These are phyloP conservation scores for Auriscalpium microsporum DNA, from an alignment of 768 basidiomycete genomes.

Conservation along the genomic window DNA sequence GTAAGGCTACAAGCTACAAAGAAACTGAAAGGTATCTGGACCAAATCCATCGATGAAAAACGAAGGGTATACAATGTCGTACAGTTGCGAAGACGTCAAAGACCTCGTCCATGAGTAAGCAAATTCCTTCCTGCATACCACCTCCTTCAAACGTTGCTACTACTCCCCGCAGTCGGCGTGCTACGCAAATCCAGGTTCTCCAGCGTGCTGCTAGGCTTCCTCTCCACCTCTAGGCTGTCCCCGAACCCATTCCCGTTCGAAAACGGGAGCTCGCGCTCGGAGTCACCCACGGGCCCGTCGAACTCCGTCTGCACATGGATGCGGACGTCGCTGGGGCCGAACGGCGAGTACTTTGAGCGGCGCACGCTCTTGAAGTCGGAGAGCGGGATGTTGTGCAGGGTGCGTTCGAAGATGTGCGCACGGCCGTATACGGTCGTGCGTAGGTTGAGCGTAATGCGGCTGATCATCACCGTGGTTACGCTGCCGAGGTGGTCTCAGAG, in stretches of 20 bases:
- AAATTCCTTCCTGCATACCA: no score
- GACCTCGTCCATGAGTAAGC: no score
- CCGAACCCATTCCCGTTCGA: neutral
- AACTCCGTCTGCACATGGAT: conserved; percentile 5
- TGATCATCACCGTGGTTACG: conserved; percentile 11
- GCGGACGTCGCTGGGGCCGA: neutral
- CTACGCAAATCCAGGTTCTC: no score
- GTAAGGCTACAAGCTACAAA: no score
- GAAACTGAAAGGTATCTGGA: no score
- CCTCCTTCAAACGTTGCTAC: no score
- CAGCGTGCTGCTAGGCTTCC: no score
- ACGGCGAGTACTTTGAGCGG: neutral
- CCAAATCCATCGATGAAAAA: no score
- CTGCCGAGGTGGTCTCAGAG: neutral
- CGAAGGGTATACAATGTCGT: no score
- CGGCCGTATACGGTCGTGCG: conserved; percentile 10
- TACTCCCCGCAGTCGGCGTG: no score
- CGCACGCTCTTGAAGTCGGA: neutral
- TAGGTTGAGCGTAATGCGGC: conserved; percentile 13
- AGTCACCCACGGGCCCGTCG: neutral
- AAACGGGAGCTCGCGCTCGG: neutral
- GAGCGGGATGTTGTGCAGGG: conserved; percentile 4
- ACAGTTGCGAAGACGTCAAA: no score
- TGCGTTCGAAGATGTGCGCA: conserved; percentile 1
- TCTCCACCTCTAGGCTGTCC: no score